A percentile compares a stretch with the other conserved stretches of the same genome.
Conservation (phyloP, 768 basidiomycete genomes). For the Mrakia blollopis region DNA sequence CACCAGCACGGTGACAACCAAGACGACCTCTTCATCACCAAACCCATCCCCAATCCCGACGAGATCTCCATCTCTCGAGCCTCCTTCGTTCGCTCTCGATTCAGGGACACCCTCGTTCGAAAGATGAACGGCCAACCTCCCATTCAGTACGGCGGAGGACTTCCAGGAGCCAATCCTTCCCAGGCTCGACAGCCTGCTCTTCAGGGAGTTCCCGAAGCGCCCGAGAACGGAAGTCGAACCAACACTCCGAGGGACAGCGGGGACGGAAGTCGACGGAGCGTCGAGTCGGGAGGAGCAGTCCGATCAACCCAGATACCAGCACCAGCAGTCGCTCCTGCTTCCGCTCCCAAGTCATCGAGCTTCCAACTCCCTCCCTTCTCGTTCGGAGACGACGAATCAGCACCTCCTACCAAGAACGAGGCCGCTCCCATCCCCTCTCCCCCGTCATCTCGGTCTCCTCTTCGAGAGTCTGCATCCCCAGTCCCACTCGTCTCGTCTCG, state of each 20-base stretch:
- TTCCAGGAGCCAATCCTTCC: background rate
- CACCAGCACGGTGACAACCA: slow-evolving; percentile 65
- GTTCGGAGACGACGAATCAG: slow-evolving; percentile 34
- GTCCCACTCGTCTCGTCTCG: background rate
- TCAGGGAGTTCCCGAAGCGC: background rate
- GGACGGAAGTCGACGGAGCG: background rate
- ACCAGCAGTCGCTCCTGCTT: background rate
- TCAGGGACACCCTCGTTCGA: slow-evolving; percentile 18
- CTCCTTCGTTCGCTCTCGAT: slow-evolving; percentile 25
- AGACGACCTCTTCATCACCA: slow-evolving; percentile 24
- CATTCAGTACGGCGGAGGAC: background rate
- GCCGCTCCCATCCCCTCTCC: background rate
- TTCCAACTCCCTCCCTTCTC: slow-evolving; percentile 42
- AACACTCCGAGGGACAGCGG: background rate
- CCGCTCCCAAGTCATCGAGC: background rate
- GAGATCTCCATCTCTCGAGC: slow-evolving; percentile 23
- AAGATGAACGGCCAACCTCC: slow-evolving; percentile 18
- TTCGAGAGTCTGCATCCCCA: background rate
- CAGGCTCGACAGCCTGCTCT: slow-evolving; percentile 11
- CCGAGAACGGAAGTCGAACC: background rate
- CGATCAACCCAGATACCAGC: background rate
- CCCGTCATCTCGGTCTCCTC: slow-evolving; percentile 12
- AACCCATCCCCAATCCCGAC: background rate
- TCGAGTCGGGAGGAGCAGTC: background rate
- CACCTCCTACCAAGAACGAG: slow-evolving; percentile 23